Evolutionary conservation across 2,329 filamentous ascomycete genomes (phyloP), one percentile per base, ranked within the genome.

Genomic region (Tolypocladium pustulatum): DNA sequence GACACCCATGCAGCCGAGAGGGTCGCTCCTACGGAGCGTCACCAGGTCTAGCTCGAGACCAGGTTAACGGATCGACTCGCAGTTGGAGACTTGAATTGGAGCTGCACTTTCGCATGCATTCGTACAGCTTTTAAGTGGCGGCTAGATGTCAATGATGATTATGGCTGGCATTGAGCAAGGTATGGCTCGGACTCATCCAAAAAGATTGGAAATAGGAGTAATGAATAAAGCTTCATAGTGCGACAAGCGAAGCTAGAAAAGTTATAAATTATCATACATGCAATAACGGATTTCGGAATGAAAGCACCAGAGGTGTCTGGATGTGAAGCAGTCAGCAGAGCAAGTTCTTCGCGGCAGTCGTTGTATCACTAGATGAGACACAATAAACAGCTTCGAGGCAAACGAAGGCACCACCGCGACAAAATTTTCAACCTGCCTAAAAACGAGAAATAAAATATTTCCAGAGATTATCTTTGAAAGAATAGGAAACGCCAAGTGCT

Each of bases 21-120:
- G 74, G 1, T 77, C 75, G 1, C 68, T 76, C 0, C 59, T 76
- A 57, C 71, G 67, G 60, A 73, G 69, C 51, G 69, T 68, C 13
- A 70, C 62, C 32, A 66, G 66, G 55, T 64, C 62, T 55, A 65
- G 54, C 13, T 64, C 66, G 36, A 69, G 65, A 22, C 58, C 65
- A 20, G 34, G 20, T 10, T 22, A 25, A 36, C 22, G 34, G 37
- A 7, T 32, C 4, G 30, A 13, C 9, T 17, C 9, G 30, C 25
- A 15, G 8, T 37, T 10, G n/a, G 41, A 34, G 22, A 56, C 30
- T 6, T 10, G 12, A 3, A 6, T 22, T 22, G 49, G 10, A n/a
- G 12, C 10, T 12, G 10, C 30, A n/a, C 9, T 10, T 30, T 7
- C 30, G 20, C 15, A 36, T 20, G 20, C 49, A 22, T 34, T 52